Conservation (phyloP, 2,329 filamentous ascomycete genomes). For the Xylaria sp. region DNA sequence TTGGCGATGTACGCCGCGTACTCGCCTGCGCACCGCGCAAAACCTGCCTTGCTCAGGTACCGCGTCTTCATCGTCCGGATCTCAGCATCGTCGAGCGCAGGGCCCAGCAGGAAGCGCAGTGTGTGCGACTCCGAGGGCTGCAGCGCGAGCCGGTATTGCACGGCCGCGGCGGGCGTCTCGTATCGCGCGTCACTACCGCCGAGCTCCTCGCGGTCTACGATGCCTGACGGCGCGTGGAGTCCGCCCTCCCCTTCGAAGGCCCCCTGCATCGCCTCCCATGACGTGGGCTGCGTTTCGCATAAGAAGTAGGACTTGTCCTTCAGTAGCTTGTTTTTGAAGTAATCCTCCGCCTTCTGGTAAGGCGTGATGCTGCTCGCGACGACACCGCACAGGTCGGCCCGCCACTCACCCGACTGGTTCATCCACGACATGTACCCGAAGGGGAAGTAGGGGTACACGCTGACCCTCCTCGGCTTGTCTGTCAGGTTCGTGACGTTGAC, state of each 20-base stretch:
- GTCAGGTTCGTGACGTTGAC: slow-evolving; percentile 63
- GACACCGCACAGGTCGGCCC: slow-evolving; percentile 59
- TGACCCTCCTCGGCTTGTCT: slow-evolving; percentile 56
- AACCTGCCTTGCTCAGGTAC: slow-evolving; percentile 61
- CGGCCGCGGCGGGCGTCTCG: slow-evolving; percentile 63
- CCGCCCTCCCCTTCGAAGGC: slow-evolving; percentile 67
- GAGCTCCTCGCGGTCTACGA: slow-evolving; percentile 52
- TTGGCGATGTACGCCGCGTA: slow-evolving; percentile 63
- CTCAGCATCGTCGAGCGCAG: slow-evolving; percentile 63
- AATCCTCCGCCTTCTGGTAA: slow-evolving; percentile 67
- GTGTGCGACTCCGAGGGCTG: slow-evolving; percentile 54
- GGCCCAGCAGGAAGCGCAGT: slow-evolving; percentile 66
- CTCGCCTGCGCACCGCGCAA: slow-evolving; percentile 56
- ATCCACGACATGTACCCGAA: slow-evolving; percentile 72
- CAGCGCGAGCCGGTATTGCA: slow-evolving; percentile 61
- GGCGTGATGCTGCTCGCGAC: slow-evolving; percentile 64
- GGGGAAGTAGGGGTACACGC: slow-evolving; percentile 66
- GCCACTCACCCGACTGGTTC: slow-evolving; percentile 67
- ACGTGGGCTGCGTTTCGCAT: slow-evolving; percentile 60
- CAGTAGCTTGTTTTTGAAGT: slow-evolving; percentile 65
- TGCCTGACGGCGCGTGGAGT: slow-evolving; percentile 60
- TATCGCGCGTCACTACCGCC: slow-evolving; percentile 62
- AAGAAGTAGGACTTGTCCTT: slow-evolving; percentile 69
- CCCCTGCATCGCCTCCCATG: slow-evolving; percentile 64
- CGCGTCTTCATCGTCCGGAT: slow-evolving; percentile 56